Evolutionary conservation across 106 monocot species (phyloP), one percentile per base, ranked within the genome.

Genomic region (Acanthochlamys bracteata): DNA sequence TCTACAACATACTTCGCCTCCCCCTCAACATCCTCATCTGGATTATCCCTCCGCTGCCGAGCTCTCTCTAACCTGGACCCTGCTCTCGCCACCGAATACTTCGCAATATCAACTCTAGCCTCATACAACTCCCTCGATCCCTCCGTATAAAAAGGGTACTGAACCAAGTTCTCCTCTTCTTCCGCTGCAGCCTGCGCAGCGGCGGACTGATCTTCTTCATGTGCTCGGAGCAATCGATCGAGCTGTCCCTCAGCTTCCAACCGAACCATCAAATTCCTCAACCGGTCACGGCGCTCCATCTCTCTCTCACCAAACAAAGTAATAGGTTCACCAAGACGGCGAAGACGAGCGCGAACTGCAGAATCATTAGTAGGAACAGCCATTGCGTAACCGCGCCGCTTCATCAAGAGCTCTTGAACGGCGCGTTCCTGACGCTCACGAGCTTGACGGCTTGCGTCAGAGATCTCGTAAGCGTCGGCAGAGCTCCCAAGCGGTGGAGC

Each of bases 301-400:
- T 96, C 96, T 22, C 96, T 79, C 80, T 96, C 96, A 9, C 96
- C 96, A 40, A 96, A 96, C 71, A 96, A 78, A 19, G 96, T 96
- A 60, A 96, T 70, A 42, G 96, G 96, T 76, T 96, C 91, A 49
- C 77, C 79, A 42, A 96, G 91, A 45, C 82, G 82, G 69, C 96
- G 96, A 47, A 96, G 96, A 23, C 88, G 79, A 52, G 78, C 65
- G 24, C 96, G 91, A 39, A 96, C 96, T 61, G 90, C 79, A 26
- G 80, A 74, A 70, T 91, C 91, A 64, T 96, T 96, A 70, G 96
- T 96, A 54, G 96, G 96, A 25, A 96, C 91, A 20, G 96, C 96
- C 85, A 96, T 82, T 66, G 96, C 91, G 67, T 75, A 81, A 60
- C 91, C 91, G 16, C 84, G 79, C 57, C 96, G 96, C 78, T 83